Conservation (phyloP, 1,139 yeast genomes). For the Zygosaccharomyces pseudobailii region DNA sequence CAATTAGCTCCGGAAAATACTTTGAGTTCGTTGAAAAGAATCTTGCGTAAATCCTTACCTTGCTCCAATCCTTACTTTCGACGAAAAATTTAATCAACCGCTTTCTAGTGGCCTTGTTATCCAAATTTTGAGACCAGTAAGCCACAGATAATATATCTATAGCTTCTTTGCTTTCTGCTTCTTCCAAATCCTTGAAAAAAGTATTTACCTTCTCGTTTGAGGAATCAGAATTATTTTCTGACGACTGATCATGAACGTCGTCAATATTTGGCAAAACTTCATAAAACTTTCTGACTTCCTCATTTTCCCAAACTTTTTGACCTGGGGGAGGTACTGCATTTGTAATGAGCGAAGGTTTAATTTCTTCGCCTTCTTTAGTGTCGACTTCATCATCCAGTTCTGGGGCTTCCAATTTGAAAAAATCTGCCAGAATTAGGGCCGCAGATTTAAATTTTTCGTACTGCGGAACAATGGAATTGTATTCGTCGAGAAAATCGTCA, state of each 20-base stretch:
- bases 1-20: conserved; percentile 48
- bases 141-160: conserved; percentile 53
- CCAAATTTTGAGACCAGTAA: conserved; percentile 50
- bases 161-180: conserved; percentile 43
- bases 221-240: conserved; percentile 16
- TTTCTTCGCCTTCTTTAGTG: conserved; percentile 23
- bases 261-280: conserved; percentile 41
- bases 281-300: conserved; percentile 61
- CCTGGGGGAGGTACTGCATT: conserved; percentile 21
- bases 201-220: conserved; percentile 45
- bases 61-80: conserved; percentile 42
- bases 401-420: conserved; percentile 36
- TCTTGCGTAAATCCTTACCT: conserved; percentile 50
- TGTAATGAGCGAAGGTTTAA: conserved; percentile 22
- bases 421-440: conserved; percentile 44
- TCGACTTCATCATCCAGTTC: conserved; percentile 27
- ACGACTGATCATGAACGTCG: conserved; percentile 14
- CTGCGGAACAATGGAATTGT: conserved; percentile 38
- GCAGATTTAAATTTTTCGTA: conserved; percentile 46
- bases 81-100: conserved; percentile 55
- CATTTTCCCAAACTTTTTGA: conserved; percentile 59
- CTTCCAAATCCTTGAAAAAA: conserved; percentile 45
- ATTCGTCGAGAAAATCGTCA: conserved; percentile 47
- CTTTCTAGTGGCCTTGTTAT: conserved; percentile 71
- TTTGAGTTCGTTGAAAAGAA: conserved; percentile 59